A percentile compares a stretch with the other conserved stretches of the same genome.
Conservation (phyloP, 208 protist genomes). For the Leptomonas seymouri region DNA sequence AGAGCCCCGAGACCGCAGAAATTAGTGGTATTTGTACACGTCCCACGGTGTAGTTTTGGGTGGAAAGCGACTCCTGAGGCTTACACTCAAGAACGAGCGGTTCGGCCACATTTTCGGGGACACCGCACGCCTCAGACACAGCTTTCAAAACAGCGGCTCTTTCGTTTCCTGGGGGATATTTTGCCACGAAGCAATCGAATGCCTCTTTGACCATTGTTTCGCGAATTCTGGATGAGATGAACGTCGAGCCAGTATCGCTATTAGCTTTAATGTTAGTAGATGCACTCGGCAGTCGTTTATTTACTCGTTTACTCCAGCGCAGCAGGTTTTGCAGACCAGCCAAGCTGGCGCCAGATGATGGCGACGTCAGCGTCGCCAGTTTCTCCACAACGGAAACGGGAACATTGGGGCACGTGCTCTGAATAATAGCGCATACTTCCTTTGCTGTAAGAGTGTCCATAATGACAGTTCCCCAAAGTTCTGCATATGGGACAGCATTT, state of each 20-base stretch:
- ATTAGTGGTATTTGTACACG: slow-evolving; percentile 63
- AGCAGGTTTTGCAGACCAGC: slow-evolving; percentile 88
- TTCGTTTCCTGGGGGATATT: slow-evolving; percentile 63
- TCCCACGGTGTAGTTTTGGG: slow-evolving; percentile 61
- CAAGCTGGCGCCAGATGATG: slow-evolving; percentile 33
- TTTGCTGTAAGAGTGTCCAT: slow-evolving; percentile 70
- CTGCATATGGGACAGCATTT: slow-evolving; percentile 71
- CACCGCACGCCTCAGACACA: slow-evolving; percentile 58
- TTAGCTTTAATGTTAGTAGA: slow-evolving; percentile 24
- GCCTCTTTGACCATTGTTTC: slow-evolving; percentile 94
- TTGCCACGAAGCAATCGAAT: slow-evolving; percentile 91
- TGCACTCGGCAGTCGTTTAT: slow-evolving; percentile 41
- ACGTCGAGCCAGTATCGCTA: slow-evolving; percentile 16
- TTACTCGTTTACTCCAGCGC: slow-evolving; percentile 93
- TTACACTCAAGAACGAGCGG: slow-evolving; percentile 72
- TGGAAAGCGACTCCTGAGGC: slow-evolving; percentile 50
- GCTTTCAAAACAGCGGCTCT: slow-evolving; percentile 37
- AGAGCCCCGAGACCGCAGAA: slow-evolving; percentile 26
- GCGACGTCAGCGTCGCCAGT: slow-evolving; percentile 40
- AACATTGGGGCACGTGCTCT: slow-evolving; percentile 48
- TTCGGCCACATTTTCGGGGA: slow-evolving; percentile 64
- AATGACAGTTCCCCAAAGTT: slow-evolving; percentile 82
- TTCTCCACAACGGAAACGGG: slow-evolving; percentile 47
- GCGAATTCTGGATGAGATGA: slow-evolving; percentile 84
- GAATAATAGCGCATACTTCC: slow-evolving; percentile 67